Base-by-base conservation (phyloP, 225 moss, liverwort and hornwort species). In the Thuidium tamariscinum region DNA sequence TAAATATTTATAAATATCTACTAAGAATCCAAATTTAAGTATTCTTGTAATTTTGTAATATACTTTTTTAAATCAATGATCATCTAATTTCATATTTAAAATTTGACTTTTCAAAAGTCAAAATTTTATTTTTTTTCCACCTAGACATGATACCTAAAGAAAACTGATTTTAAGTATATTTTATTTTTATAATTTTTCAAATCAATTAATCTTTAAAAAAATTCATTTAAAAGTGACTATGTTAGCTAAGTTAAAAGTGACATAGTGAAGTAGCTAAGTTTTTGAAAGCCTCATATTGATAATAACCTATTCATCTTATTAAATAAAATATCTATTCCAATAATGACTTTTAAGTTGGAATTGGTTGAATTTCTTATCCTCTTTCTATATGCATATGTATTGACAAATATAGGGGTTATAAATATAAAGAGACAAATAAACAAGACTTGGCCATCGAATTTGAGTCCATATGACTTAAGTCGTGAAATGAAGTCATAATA, bases 121-220 rank as follows among this genome's bases (percentile, higher is more conserved):
- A 36, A n/a, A 23, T 16, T 15, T 22, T 3, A 75, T 23, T 54
- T 9, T 54, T 54, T 36, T 73, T 36, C 11, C 2, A n/a, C 2
- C 14, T 1, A 5, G 0, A 1, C 13, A 0, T 74, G 13, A 75
- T 21, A 13, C 13, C 0, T 34, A 0, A 10, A 51, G 21, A 49
- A 74, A 1, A 51, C 13, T 8, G 5, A 51, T n/a, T 1, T 75
- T 3, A 52, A 75, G 51, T 32, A 21, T 2, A 4, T 12, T n/a
- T n/a, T 49, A 23, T 6, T 34, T 14, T 52, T 5, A 1, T 1
- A 22, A 9, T n/a, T 74, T 75, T 75, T 4, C 3, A 75, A 22
- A 75, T n/a, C 3, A 75, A 52, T n/a, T 52, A 3, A n/a, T n/a
- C 1, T n/a, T 52, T 13, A 7, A 51, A 0, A 13, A 34, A 5